Conservation (phyloP, 2,329 filamentous ascomycete species). For the Aureobasidium musti region DNA sequence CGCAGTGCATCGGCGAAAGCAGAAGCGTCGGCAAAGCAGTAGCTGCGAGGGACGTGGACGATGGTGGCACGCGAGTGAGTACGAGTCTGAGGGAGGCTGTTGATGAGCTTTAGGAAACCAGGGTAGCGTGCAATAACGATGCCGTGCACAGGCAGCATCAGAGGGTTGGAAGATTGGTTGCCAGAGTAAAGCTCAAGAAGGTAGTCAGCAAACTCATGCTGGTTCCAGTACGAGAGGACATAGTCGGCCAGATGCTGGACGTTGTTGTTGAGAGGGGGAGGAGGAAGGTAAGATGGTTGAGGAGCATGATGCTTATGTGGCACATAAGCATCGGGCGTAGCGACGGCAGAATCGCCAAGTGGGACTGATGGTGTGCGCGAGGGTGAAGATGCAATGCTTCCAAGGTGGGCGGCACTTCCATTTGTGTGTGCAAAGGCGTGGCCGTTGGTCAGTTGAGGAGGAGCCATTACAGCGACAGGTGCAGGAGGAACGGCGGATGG, state of each 20-base stretch:
- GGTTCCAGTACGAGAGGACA: conserved; percentile 28
- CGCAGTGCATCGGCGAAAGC: conserved; percentile 30
- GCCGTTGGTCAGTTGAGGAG: conserved; percentile 10
- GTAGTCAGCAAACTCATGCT: conserved; percentile 31
- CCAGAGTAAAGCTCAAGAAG: conserved; percentile 28
- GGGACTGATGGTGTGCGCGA: conserved; percentile 10
- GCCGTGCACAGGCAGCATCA: conserved; percentile 29
- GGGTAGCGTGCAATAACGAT: conserved; percentile 30
- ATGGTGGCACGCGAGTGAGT: background rate
- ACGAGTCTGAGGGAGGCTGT: background rate
- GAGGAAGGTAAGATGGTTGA: conserved; percentile 37
- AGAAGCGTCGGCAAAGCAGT: conserved; percentile 24
- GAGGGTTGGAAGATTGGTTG: background rate
- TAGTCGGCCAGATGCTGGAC: conserved; percentile 27
- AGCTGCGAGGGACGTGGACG: conserved; percentile 14
- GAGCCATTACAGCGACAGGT: conserved; percentile 1
- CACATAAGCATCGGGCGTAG: conserved; percentile 5
- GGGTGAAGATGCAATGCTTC: conserved; percentile 13
- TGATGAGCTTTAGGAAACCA: conserved; percentile 22
- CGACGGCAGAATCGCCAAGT: conserved; percentile 14
- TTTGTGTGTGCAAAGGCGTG: conserved; percentile 7
- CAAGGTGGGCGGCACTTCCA: background rate
- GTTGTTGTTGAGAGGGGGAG: conserved; percentile 29
- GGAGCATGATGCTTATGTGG: conserved; percentile 31
- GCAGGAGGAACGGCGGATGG: background rate